Percentiles rank a stretch among this genome's conserved stretches.
Evolutionary conservation across 805 yeast species (phyloP).

Genomic region (Nematodospora valgi): DNA sequence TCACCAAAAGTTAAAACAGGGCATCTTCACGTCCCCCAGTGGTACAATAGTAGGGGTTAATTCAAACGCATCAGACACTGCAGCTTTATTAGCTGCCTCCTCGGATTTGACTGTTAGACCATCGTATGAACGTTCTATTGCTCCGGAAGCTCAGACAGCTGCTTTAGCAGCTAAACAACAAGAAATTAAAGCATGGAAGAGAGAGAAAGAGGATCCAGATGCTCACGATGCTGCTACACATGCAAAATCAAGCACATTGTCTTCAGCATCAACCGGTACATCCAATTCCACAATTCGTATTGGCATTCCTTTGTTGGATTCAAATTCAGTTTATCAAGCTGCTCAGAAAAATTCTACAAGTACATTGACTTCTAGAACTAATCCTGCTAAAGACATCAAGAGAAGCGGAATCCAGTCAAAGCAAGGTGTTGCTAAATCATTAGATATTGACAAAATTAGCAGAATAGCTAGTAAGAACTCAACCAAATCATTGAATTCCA

Average conservation of each 20-base stretch:
- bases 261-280: conserved; percentile 12
- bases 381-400: conserved; percentile 35
- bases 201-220: conserved; percentile 41
- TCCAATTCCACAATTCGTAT: conserved; percentile 19
- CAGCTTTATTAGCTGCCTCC: conserved; percentile 72
- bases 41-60: conserved; percentile 58
- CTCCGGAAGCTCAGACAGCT: conserved; percentile 64
- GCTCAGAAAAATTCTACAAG: conserved; percentile 40
- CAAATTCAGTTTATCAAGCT: conserved; percentile 25
- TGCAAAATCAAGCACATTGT: conserved; percentile 13
- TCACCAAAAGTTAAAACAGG: conserved; percentile 69
- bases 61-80: conserved; percentile 67
- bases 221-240: conserved; percentile 50
- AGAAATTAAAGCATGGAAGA: conserved; percentile 47
- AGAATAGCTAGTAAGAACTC: conserved; percentile 37
- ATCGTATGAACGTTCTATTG: conserved; percentile 55
- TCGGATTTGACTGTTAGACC: conserved; percentile 62
- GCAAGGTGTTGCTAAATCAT: conserved; percentile 11
- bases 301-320: conserved; percentile 31
- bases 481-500: conserved; percentile 33
- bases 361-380: conserved; percentile 43
- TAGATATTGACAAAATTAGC: conserved; percentile 34
- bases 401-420: conserved; percentile 36
- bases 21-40: conserved; percentile 52
- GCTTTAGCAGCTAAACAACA: conserved; percentile 46